phyloP scores from a whole-genome alignment of 495 filamentous ascomycete genomes.

The Articulospora tetracladia region DNA sequence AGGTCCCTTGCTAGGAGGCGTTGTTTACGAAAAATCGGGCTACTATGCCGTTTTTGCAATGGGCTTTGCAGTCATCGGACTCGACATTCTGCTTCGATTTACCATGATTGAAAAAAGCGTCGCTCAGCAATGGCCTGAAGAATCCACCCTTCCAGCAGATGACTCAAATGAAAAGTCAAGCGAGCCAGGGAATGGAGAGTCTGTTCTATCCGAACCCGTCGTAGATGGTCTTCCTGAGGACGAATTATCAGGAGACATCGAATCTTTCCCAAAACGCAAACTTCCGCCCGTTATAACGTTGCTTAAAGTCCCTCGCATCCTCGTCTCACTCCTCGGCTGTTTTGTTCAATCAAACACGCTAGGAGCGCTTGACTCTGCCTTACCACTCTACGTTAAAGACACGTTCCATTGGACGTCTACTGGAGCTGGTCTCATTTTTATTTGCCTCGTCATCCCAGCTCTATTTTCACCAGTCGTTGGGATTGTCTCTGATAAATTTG shows the following conservation, averaged over 20 bases:
- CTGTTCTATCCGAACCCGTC: neutral
- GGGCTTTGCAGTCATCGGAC: slow-evolving; percentile 61
- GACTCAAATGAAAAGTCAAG: neutral
- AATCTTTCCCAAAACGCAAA: neutral
- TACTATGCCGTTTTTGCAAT: slow-evolving; percentile 74
- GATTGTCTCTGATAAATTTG: slow-evolving; percentile 50
- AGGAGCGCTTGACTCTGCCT: slow-evolving; percentile 48
- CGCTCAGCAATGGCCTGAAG: slow-evolving; percentile 52
- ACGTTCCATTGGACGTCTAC: slow-evolving; percentile 63
- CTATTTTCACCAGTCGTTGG: slow-evolving; percentile 64
- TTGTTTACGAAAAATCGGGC: slow-evolving; percentile 66
- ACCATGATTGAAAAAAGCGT: slow-evolving; percentile 73
- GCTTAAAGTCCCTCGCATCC: slow-evolving; percentile 51
- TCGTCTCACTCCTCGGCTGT: slow-evolving; percentile 53
- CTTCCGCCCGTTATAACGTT: slow-evolving; percentile 36
- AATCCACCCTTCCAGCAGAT: neutral
- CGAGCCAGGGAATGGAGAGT: neutral
- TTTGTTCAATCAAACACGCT: slow-evolving; percentile 53
- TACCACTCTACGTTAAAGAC: slow-evolving; percentile 62
- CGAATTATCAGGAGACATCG: neutral
- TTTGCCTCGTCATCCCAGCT: slow-evolving; percentile 58
- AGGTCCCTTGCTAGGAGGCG: slow-evolving; percentile 73
- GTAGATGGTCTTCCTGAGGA: neutral
- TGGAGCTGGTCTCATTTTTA: slow-evolving; percentile 69
- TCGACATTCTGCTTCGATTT: slow-evolving; percentile 68